These are phyloP conservation scores for Backusella parvicylindrica DNA, from an alignment of 192 early-diverging fungal species.

Conservation along the genomic window DNA sequence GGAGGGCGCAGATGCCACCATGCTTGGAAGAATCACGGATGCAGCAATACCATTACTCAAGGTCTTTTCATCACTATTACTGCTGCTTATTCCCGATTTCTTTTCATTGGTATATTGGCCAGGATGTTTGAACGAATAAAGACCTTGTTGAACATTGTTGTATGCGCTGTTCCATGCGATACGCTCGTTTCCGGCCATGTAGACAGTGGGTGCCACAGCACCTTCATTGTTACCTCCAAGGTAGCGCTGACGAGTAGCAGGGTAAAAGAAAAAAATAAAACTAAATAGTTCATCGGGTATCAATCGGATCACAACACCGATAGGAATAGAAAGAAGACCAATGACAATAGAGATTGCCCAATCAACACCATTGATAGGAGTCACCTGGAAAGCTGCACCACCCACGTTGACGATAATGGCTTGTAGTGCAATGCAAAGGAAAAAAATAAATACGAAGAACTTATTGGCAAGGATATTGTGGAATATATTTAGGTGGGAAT, in stretches of 20 bases:
- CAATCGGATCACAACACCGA: conserved; percentile 85
- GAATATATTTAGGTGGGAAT: conserved; percentile 87
- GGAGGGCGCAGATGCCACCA: conserved; percentile 39
- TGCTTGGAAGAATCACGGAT: conserved; percentile 33
- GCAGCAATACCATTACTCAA: conserved; percentile 19
- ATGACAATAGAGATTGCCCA: conserved; percentile 84
- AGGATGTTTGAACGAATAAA: not conserved
- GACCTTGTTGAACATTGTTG: conserved; percentile 3
- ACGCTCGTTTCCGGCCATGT: conserved; percentile 34
- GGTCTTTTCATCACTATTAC: not conserved
- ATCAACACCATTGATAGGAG: conserved; percentile 57
- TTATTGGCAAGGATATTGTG: conserved; percentile 68
- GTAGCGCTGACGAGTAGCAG: conserved; percentile 21
- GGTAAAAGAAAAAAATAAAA: conserved; percentile 31
- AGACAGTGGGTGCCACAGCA: conserved; percentile 13
- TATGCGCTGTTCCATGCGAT: conserved; percentile 37
- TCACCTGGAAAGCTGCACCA: conserved; percentile 78
- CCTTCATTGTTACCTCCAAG: conserved; percentile 13
- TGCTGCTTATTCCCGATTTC: not conserved
- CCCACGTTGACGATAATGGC: conserved; percentile 90
- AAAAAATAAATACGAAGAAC: conserved; percentile 79
- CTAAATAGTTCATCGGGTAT: conserved; percentile 67
- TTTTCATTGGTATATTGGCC: not conserved
- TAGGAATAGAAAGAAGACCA: conserved; percentile 76
- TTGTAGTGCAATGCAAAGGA: conserved; percentile 75